Evolutionary conservation across 2,329 filamentous ascomycete species (phyloP), one percentile per base, ranked within the genome.

Genomic region (Pseudogymnoascus verrucosus): DNA sequence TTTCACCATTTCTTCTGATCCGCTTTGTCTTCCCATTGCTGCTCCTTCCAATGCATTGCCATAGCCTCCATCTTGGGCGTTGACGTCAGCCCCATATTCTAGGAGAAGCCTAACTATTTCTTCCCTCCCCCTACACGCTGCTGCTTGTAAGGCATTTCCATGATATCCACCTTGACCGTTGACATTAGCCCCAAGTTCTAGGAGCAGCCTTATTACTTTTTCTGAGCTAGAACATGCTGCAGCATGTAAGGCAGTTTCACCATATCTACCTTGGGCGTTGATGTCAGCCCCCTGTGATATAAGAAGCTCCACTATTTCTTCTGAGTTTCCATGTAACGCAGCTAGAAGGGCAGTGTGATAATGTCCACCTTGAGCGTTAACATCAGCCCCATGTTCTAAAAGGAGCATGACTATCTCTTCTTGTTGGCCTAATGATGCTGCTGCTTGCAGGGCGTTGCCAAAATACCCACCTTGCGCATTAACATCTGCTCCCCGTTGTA

Each of bases 391-490:
- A 23, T 34, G 40, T 31, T 62, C 28, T 6, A 67, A 11, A n/a
- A 67, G 31, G 34, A 62, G 34, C 8, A 5, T 39, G 12, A 65
- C n/a, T 2, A 64, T 26, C 14, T 21, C 42, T 42, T 7, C 62
- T 54, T 42, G 3, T 28, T 28, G 0, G 26, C 26, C 26, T 3
- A 23, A n/a, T 37, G 21, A 5, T 16, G 44, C 54, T 19, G 67
- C 68, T 21, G 68, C 67, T 34, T 65, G 40, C 1, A 69, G 47
- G 4, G 67, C 54, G 51, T 34, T 64, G 11, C 64, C 64, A 34
- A 61, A 61, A 5, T 47, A 28, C 14, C 60, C 61, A 8, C 54
- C 54, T 61, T 61, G 63, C 2, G 63, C 60, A 7, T 51, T 62
- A 19, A 26, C 60, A 16, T 54, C 60, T 1, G 36, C 36, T 4